A percentile compares a stretch with the other conserved stretches of the same genome.
Conservation (phyloP, 1,284 basidiomycete species). For the Polyporus tsugae region DNA sequence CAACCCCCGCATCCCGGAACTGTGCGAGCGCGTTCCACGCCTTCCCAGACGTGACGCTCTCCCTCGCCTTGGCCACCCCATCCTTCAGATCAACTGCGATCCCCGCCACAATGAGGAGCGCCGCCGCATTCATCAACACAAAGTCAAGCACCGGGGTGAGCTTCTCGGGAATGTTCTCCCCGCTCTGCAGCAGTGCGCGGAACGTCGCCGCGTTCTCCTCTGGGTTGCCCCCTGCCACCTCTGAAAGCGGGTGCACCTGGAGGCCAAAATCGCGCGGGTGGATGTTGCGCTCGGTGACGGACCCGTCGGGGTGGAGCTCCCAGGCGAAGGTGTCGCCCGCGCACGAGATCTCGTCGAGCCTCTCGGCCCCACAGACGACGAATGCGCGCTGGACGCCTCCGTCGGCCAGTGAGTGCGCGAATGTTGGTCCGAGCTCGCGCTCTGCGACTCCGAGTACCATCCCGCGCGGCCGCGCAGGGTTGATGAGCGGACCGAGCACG, state of each 20-base stretch:
- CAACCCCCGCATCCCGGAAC: conserved; percentile 50
- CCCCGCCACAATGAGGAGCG: conserved; percentile 84
- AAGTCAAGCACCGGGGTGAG: conserved; percentile 79
- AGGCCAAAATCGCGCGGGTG: conserved; percentile 79
- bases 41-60: conserved; percentile 76
- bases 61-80: conserved; percentile 76
- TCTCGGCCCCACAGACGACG: conserved; percentile 94
- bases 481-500: conserved; percentile 93
- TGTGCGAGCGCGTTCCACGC: conserved; percentile 77
- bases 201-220: conserved; percentile 80
- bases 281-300: conserved; percentile 59
- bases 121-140: conserved; percentile 87
- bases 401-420: conserved; percentile 78
- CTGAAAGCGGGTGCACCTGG: conserved; percentile 67
- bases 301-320: conserved; percentile 61
- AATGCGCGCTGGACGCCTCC: conserved; percentile 84
- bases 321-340: conserved; percentile 88
- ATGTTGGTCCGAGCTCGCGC: conserved; percentile 84
- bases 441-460: conserved; percentile 95
- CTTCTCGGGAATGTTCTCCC: conserved; percentile 56
- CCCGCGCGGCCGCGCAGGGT: conserved; percentile 85
- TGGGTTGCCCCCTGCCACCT: conserved; percentile 79
- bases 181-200: conserved; percentile 62
- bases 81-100: conserved; percentile 74
- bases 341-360: conserved; percentile 94